A percentile compares a stretch with the other conserved stretches of the same genome.
phyloP scores from a whole-genome alignment of 2,329 filamentous ascomycete genomes.

The Emergomyces orientalis region DNA sequence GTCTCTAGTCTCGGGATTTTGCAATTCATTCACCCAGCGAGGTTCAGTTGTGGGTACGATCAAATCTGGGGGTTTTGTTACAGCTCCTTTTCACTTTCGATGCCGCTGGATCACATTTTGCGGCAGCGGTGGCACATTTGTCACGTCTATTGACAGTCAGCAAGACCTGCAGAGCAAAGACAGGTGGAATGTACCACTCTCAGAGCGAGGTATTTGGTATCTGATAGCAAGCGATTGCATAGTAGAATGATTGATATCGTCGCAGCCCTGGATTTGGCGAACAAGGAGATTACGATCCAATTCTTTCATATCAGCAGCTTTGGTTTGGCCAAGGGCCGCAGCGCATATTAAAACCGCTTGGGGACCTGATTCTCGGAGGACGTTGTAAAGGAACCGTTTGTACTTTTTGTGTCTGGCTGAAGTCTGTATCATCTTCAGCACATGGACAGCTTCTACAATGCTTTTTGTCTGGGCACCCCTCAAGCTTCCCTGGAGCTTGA shows the following conservation, averaged over 20 bases:
- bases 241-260: background rate
- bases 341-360: background rate
- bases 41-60: no score
- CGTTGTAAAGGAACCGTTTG: background rate
- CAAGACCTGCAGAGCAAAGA: background rate
- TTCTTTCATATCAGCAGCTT: background rate
- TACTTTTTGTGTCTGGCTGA: background rate
- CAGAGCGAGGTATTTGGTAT: slow-evolving; percentile 1
- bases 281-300: background rate
- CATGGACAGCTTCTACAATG: background rate
- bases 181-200: background rate
- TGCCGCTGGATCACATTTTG: no score
- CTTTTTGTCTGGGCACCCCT: background rate
- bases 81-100: no score
- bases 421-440: no score
- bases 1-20: background rate
- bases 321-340: background rate
- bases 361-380: background rate
- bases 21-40: background rate
- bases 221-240: background rate
- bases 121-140: background rate
- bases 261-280: background rate
- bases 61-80: no score
- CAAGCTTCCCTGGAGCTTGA: background rate
- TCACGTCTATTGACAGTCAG: background rate